Evolutionary conservation across 2,329 filamentous ascomycete genomes (phyloP).

Genomic region (Trichoderma sp.): DNA sequence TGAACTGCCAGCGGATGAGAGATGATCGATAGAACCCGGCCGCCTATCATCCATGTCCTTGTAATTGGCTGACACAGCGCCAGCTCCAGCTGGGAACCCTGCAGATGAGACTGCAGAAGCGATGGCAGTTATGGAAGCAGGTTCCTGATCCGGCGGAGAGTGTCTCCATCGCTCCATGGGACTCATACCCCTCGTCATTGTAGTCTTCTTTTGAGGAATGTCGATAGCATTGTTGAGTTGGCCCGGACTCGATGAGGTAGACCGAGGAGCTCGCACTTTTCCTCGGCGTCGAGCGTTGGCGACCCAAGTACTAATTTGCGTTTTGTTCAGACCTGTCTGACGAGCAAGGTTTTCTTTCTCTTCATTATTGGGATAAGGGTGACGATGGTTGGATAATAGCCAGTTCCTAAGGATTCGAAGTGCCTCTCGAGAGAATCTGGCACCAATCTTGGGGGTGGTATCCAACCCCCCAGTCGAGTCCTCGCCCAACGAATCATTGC

Average conservation of each 20-base stretch:
- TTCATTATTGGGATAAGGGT: slow-evolving; percentile 80
- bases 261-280: slow-evolving; percentile 49
- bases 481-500: neutral
- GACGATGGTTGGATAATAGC: slow-evolving; percentile 69
- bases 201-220: neutral
- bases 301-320: slow-evolving; percentile 83
- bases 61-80: neutral
- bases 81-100: neutral
- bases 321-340: slow-evolving; percentile 71
- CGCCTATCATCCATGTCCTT: neutral
- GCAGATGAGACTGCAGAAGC: slow-evolving; percentile 23
- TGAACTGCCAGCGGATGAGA: slow-evolving; percentile 3
- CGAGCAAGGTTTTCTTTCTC: slow-evolving; percentile 73
- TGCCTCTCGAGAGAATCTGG: slow-evolving; percentile 62
- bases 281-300: slow-evolving; percentile 78
- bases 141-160: slow-evolving; percentile 34
- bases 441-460: neutral
- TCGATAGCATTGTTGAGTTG: slow-evolving; percentile 37
- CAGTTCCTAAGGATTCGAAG: slow-evolving; percentile 75
- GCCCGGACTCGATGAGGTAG: neutral
- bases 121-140: slow-evolving; percentile 30
- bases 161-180: slow-evolving; percentile 33
- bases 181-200: slow-evolving; percentile 19
- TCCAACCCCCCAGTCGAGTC: neutral
- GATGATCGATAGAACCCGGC: neutral